Evolutionary conservation across 169 alveolate species (phyloP).

Genomic region (Plasmodium relictum): DNA sequence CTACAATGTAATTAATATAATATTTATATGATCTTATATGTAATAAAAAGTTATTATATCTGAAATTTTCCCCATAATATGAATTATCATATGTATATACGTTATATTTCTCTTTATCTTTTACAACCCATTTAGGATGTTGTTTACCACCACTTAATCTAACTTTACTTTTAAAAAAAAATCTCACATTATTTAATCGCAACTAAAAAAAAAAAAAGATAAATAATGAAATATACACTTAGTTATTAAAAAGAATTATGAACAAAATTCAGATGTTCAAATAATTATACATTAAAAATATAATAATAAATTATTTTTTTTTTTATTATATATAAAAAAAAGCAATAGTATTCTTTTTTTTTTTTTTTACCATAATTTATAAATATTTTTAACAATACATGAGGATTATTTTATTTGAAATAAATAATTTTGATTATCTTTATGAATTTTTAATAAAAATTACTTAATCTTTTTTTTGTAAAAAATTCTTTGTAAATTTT

Average conservation of each 20-base stretch:
- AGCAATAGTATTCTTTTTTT: background rate
- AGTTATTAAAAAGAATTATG: background rate
- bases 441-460: background rate
- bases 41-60: slow-evolving; percentile 64
- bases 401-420: background rate
- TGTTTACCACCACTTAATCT: slow-evolving; percentile 76
- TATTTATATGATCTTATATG: slow-evolving; percentile 77
- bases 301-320: background rate
- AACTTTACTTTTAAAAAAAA: slow-evolving; percentile 74
- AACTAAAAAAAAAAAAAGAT: slow-evolving; percentile 35
- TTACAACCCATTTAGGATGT: slow-evolving; percentile 77
- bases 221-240: background rate
- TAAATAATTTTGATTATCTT: background rate
- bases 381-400: background rate
- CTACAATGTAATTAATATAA: slow-evolving; percentile 78
- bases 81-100: slow-evolving; percentile 73
- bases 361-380: background rate
- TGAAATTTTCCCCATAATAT: slow-evolving; percentile 74
- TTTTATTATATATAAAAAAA: background rate
- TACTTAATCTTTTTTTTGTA: no score
- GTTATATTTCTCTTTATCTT: slow-evolving; percentile 74
- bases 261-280: background rate
- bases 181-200: slow-evolving; percentile 75
- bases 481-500: no score
- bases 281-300: background rate